Evolutionary conservation across 2,329 filamentous ascomycete genomes (phyloP).

Genomic region (Dendryphion nanum): DNA sequence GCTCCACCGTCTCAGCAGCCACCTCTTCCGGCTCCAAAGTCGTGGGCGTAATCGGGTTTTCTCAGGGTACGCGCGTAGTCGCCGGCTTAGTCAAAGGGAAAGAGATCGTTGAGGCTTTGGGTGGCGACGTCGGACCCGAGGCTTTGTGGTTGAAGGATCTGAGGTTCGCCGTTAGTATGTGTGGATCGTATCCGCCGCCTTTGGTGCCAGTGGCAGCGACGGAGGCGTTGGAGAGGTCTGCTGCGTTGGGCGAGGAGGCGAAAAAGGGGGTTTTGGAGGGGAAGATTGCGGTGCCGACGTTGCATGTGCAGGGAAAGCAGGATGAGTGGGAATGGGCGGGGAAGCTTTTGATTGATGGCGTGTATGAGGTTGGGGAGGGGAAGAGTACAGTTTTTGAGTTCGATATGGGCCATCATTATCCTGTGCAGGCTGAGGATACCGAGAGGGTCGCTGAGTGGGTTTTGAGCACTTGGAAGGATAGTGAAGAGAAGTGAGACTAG

Average conservation of each 20-base stretch:
- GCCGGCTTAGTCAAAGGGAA: slow-evolving; percentile 27
- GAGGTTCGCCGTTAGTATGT: slow-evolving; percentile 21
- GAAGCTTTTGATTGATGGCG: slow-evolving; percentile 24
- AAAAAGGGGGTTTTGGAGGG: slow-evolving; percentile 7
- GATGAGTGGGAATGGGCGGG: slow-evolving; percentile 38
- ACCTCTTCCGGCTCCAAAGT: slow-evolving; percentile 18
- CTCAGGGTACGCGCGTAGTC: slow-evolving; percentile 34
- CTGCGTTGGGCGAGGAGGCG: slow-evolving; percentile 6
- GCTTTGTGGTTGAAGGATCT: slow-evolving; percentile 21
- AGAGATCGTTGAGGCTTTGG: slow-evolving; percentile 16
- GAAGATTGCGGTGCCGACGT: slow-evolving; percentile 25
- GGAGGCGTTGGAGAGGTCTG: slow-evolving; percentile 4
- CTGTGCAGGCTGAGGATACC: slow-evolving; percentile 27
- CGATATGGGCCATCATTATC: slow-evolving; percentile 39
- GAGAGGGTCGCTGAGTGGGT: slow-evolving; percentile 28
- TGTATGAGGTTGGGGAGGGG: slow-evolving; percentile 23
- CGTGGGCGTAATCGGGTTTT: slow-evolving; percentile 31
- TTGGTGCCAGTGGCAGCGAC: slow-evolving; percentile 17
- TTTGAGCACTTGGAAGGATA: slow-evolving; percentile 8
- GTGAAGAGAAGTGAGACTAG: too few relatives aligned
- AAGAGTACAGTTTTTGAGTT: slow-evolving; percentile 23
- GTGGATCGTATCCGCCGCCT: slow-evolving; percentile 29
- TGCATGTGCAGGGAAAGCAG: slow-evolving; percentile 32
- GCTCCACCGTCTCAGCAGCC: slow-evolving; percentile 13
- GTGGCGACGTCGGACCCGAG: slow-evolving; percentile 7